A percentile compares a stretch with the other conserved stretches of the same genome.
Conservation (phyloP, 495 filamentous ascomycete genomes). For the Chlorociboria aeruginascens region DNA sequence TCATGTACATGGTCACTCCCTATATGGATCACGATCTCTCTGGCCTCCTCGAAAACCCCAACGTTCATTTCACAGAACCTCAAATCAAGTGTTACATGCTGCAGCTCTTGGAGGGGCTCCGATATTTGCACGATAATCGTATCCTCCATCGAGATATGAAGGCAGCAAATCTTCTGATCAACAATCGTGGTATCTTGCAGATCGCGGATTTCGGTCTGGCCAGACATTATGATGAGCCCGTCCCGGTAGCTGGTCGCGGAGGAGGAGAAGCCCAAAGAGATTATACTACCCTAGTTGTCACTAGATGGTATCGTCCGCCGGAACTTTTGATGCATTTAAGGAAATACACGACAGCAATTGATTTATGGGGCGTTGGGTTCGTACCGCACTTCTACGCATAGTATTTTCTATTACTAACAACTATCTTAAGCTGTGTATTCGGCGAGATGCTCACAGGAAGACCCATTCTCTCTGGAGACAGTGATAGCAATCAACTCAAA, state of each 20-base stretch:
- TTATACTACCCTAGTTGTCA: slow-evolving; percentile 92
- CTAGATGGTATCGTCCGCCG: slow-evolving; percentile 92
- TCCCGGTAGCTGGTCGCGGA: slow-evolving; percentile 66
- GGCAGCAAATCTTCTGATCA: slow-evolving; percentile 94
- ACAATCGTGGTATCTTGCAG: slow-evolving; percentile 84
- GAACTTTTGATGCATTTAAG: slow-evolving; percentile 81
- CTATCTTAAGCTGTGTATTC: slow-evolving; percentile 68
- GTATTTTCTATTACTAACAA: slow-evolving; percentile 16
- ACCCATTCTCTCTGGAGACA: slow-evolving; percentile 82
- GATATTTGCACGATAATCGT: slow-evolving; percentile 78
- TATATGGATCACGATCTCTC: slow-evolving; percentile 99
- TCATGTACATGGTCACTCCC: slow-evolving; percentile 96
- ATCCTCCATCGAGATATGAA: slow-evolving; percentile 98
- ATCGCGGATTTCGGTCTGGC: slow-evolving; percentile 97
- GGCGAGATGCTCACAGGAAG: slow-evolving; percentile 95
- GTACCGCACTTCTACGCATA: slow-evolving; percentile 8
- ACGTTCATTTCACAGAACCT: slow-evolving; percentile 69
- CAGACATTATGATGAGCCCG: slow-evolving; percentile 78
- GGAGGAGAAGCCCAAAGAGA: slow-evolving; percentile 78
- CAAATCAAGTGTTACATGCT: slow-evolving; percentile 98
- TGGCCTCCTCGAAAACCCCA: slow-evolving; percentile 87
- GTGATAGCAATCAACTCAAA: slow-evolving; percentile 78
- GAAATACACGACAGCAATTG: slow-evolving; percentile 88
- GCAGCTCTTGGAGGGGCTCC: slow-evolving; percentile 80
- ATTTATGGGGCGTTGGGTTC: slow-evolving; percentile 96